Conservation (phyloP, 805 yeast species). For the Kodamaea nitidulidarum region DNA sequence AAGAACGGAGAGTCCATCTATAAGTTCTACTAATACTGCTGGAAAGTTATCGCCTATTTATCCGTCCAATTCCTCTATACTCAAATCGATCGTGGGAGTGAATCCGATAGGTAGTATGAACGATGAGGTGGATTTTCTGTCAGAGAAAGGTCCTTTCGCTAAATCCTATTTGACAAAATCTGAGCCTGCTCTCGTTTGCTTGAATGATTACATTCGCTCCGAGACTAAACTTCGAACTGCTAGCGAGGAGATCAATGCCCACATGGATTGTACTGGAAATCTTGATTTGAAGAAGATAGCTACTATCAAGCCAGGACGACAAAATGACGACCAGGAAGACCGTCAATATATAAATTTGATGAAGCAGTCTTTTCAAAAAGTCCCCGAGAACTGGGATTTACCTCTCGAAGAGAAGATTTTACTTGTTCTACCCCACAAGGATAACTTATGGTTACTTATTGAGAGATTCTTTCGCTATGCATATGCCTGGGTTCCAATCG, state of each 20-base stretch:
- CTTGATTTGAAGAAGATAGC: conserved; percentile 9
- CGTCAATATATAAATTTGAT: conserved; percentile 6
- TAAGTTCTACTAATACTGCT: background rate
- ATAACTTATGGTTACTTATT: conserved; percentile 16
- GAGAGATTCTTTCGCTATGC: conserved; percentile 16
- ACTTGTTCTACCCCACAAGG: conserved; percentile 14
- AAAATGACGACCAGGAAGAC: background rate
- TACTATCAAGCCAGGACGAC: conserved; percentile 3
- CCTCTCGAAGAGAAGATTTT: conserved; percentile 7
- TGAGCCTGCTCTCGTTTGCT: conserved; percentile 6
- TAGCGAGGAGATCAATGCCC: conserved; percentile 4
- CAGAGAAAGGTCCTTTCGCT: conserved; percentile 6
- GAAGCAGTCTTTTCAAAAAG: conserved; percentile 8
- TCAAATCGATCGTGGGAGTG: conserved; percentile 4
- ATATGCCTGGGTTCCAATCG: conserved; percentile 17
- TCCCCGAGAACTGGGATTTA: conserved; percentile 2
- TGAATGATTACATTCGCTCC: conserved; percentile 4
- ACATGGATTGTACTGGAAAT: background rate
- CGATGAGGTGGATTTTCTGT: conserved; percentile 7
- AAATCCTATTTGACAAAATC: conserved; percentile 9
- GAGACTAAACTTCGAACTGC: conserved; percentile 1
- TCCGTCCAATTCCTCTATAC: background rate
- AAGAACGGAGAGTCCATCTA: background rate
- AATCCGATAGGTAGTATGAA: conserved; percentile 3
- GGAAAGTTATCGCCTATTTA: background rate